Evolutionary conservation across 441 rosid genomes (phyloP).

Genomic region (Gossypium davidsonii): DNA sequence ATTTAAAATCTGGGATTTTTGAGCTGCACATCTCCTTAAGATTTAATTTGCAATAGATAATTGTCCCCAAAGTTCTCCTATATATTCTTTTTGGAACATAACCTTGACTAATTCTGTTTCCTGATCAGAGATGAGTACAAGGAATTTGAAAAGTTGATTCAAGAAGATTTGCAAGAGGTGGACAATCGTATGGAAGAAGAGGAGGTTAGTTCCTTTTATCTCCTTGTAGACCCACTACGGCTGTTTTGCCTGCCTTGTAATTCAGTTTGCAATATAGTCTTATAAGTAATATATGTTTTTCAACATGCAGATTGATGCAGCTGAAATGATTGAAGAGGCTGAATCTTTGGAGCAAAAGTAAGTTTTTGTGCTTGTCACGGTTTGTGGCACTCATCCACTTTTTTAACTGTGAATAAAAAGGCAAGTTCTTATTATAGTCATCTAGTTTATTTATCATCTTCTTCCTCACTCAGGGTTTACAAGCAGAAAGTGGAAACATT

Average conservation of each 20-base stretch:
- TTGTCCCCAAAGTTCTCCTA: background rate
- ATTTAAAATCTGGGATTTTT: background rate
- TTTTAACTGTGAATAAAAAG: background rate
- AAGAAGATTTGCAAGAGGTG: constrained; percentile 79
- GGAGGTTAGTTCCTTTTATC: constrained; percentile 45
- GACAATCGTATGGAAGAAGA: constrained; percentile 74
- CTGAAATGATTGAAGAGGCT: constrained; percentile 21
- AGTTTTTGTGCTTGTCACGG: constrained; percentile 15
- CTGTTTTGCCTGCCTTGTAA: background rate
- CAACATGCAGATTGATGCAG: constrained; percentile 76
- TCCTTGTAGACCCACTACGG: background rate
- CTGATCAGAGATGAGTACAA: constrained; percentile 78
- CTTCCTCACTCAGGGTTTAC: constrained; percentile 35
- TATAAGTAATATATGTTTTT: background rate
- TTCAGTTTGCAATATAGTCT: background rate
- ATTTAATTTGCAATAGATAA: background rate
- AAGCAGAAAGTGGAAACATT: constrained; percentile 62
- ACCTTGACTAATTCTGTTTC: constrained; percentile 14
- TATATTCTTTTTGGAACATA: background rate
- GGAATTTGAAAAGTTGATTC: constrained; percentile 86
- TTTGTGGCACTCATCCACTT: background rate
- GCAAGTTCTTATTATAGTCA: background rate
- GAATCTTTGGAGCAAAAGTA: constrained; percentile 87
- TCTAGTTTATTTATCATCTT: background rate
- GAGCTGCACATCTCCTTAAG: background rate